phyloP scores from a whole-genome alignment of 2,329 filamentous ascomycete species.

The Thielaviopsis euricoi region DNA sequence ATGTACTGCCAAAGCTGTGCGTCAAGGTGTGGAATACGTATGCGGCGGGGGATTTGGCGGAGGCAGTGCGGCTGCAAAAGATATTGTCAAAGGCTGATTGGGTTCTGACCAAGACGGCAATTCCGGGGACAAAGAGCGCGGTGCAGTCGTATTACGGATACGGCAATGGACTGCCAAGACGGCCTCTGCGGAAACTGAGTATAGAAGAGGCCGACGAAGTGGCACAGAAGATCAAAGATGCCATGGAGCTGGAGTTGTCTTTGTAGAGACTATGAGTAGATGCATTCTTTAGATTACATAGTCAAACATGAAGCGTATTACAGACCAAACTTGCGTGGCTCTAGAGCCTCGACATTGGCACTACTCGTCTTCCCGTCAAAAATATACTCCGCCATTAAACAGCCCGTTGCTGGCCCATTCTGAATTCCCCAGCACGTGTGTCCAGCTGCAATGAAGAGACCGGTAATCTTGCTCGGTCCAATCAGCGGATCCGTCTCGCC shows the following conservation, averaged over 20 bases:
- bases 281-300: not conserved
- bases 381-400: slow-evolving; percentile 62
- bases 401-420: slow-evolving; percentile 78
- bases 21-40: slow-evolving; percentile 66
- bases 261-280: slow-evolving; percentile 20
- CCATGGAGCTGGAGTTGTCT: slow-evolving; percentile 47
- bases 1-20: slow-evolving; percentile 70
- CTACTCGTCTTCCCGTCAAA: slow-evolving; percentile 56
- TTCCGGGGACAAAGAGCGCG: slow-evolving; percentile 72
- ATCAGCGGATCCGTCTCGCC: slow-evolving; percentile 54
- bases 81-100: slow-evolving; percentile 66
- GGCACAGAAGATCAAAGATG: slow-evolving; percentile 40
- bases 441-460: slow-evolving; percentile 67
- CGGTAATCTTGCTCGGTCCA: slow-evolving; percentile 55
- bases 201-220: slow-evolving; percentile 36
- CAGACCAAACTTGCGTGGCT: slow-evolving; percentile 42
- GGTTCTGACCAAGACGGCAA: slow-evolving; percentile 66
- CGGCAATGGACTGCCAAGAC: slow-evolving; percentile 51
- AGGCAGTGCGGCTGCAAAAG: slow-evolving; percentile 61
- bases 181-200: slow-evolving; percentile 51
- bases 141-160: slow-evolving; percentile 72
- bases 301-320: not conserved
- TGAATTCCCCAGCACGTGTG: slow-evolving; percentile 99
- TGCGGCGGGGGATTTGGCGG: slow-evolving; percentile 52
- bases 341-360: slow-evolving; percentile 46